Percentiles rank a stretch among this genome's conserved stretches.
phyloP scores from a whole-genome alignment of 1,284 basidiomycete genomes.

The Microbotryomycetes sp. region DNA sequence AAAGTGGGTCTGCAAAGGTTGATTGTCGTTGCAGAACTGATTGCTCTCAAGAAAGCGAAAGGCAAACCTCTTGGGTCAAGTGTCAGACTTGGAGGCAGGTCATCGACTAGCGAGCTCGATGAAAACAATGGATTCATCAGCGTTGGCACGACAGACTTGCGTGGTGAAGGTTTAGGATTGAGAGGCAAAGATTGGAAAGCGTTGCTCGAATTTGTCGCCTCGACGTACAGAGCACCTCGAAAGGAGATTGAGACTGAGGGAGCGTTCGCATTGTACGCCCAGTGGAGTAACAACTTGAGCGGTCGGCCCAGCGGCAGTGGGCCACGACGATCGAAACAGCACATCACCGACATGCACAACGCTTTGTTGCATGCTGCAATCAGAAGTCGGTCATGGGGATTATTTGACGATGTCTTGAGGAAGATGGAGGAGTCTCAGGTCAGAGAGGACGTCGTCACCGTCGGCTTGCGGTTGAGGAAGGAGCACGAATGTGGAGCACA shows the following conservation, averaged over 20 bases:
- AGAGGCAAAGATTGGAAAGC: slow-evolving; percentile 12
- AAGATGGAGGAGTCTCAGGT: slow-evolving; percentile 10
- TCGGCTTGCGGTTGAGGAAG: slow-evolving; percentile 8
- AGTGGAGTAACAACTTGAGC: not conserved
- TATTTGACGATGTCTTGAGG: slow-evolving; percentile 20
- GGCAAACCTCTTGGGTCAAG: not conserved
- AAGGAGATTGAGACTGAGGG: not conserved
- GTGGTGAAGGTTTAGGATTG: slow-evolving; percentile 13
- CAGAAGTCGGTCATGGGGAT: slow-evolving; percentile 10
- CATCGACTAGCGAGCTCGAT: not conserved
- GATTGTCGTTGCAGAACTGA: slow-evolving; percentile 28
- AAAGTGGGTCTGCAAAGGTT: slow-evolving; percentile 16
- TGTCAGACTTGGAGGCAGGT: not conserved
- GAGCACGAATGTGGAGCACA: slow-evolving; percentile 6
- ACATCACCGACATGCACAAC: slow-evolving; percentile 14
- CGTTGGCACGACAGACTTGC: not conserved
- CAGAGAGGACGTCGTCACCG: slow-evolving; percentile 1
- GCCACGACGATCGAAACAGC: not conserved
- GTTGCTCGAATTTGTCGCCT: slow-evolving; percentile 20
- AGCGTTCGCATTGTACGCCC: not conserved
- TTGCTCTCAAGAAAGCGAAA: slow-evolving; percentile 7
- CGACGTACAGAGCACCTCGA: not conserved
- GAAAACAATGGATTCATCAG: not conserved
- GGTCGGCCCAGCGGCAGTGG: not conserved
- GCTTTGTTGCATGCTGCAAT: slow-evolving; percentile 16